A percentile compares a stretch with the other conserved stretches of the same genome.
Evolutionary conservation across 192 early-diverging fungal genomes (phyloP).

Genomic region (Backusella parvicylindrica): DNA sequence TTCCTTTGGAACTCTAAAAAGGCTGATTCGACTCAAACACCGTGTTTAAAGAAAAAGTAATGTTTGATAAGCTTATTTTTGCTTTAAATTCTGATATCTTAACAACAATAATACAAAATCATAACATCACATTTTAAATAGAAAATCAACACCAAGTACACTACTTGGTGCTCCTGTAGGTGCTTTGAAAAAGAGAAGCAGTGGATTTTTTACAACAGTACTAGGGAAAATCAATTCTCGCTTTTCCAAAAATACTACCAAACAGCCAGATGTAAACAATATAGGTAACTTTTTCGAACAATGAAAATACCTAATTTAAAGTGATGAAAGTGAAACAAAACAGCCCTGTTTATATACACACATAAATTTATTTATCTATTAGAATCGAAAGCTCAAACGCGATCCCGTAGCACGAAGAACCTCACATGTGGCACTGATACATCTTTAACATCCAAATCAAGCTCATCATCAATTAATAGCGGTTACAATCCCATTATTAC

Average conservation of each 20-base stretch:
- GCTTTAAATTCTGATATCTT: neutral
- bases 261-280: neutral
- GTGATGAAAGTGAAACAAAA: neutral
- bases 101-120: neutral
- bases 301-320: neutral
- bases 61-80: neutral
- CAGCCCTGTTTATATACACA: neutral
- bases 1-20: conserved; percentile 1
- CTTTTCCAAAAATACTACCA: neutral
- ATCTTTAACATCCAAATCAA: neutral
- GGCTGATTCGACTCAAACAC: neutral
- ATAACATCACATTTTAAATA: neutral
- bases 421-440: neutral
- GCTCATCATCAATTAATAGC: neutral
- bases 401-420: neutral
- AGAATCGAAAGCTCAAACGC: neutral
- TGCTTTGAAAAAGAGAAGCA: neutral
- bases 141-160: neutral
- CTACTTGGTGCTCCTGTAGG: neutral
- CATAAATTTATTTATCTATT: neutral
- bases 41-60: neutral
- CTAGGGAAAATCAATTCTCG: neutral
- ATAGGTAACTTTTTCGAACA: neutral
- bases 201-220: neutral
- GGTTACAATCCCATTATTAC: neutral